Base-by-base conservation (phyloP, 208 protist genomes). In the Trypanosoma melophagium region DNA sequence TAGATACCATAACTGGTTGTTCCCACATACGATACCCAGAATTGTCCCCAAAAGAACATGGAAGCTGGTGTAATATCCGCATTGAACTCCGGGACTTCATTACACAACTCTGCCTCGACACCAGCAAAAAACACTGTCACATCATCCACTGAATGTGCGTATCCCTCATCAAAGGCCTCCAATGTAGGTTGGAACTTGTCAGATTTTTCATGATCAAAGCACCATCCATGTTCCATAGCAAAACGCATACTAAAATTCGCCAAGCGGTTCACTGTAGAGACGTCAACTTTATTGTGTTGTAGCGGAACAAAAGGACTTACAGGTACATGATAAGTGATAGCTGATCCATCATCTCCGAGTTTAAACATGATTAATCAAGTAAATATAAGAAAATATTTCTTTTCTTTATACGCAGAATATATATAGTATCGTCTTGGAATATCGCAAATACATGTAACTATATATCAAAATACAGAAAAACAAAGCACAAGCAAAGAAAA, bases 61-160 rank as follows among this genome's bases (percentile, higher is more conserved):
- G 74, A 80, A 1, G 80, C 81, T 13, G 80, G 72, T 22, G 71
- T 78, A 13, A 72, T 78, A 1, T 64, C 60, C 21, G 59, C 63
- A 50, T 76, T 47, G 19, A 86, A 78, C 60, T 72, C 53, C 1
- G 74, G 71, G 16, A 22, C 42, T 40, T 60, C 64, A 22, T 71
- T 66, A 21, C 41, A 61, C 22, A 92, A 68, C 4, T 62, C 51
- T n/a, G 69, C 76, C 42, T 88, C 81, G 21, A 81, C 66, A 12
- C 86, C 86, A 12, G 77, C 86, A 62, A 80, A 83, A 60, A 92
- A 92, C 31, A 89, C 80, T 10, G 86, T 87, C 19, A 64, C 64
- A 41, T 77, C 70, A 1, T 71, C 40, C n/a, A 21, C 63, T 13
- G 52, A 22, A 38, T 68, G 59, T 16, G 60, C 61, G 51, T 76